Conservation (phyloP, 2,329 filamentous ascomycete species). For the Pyrenophora tritici-repentis region DNA sequence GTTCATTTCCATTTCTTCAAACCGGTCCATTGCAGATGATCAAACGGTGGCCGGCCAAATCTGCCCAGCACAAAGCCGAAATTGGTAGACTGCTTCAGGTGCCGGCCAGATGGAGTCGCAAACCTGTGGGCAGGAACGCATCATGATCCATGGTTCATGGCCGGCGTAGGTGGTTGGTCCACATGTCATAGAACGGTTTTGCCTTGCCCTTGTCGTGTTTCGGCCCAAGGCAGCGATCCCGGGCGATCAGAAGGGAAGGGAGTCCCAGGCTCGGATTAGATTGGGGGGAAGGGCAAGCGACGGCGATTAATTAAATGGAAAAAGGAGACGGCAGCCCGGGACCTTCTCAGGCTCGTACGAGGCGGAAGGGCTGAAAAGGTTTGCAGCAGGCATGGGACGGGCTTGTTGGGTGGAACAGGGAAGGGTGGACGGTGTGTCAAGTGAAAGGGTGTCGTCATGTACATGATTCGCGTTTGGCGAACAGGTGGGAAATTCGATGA, state of each 20-base stretch:
- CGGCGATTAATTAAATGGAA: not conserved
- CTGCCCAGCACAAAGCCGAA: conserved; percentile 13
- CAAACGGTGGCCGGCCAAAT: conserved; percentile 9
- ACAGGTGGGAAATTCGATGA: conserved; percentile 21
- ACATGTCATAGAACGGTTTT: conserved; percentile 20
- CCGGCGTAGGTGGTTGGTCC: conserved; percentile 14
- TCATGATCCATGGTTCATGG: conserved; percentile 22
- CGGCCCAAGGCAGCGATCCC: conserved; percentile 26
- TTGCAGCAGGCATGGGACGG: not conserved
- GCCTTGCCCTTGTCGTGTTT: conserved; percentile 14
- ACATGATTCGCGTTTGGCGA: conserved; percentile 28
- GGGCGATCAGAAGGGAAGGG: conserved; percentile 23
- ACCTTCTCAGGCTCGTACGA: not conserved
- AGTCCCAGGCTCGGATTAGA: not conserved
- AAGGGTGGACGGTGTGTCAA: conserved; percentile 15
- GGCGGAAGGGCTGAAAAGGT: not conserved
- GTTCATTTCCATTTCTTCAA: too few relatives aligned
- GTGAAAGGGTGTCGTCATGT: conserved; percentile 20
- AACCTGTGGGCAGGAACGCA: conserved; percentile 13
- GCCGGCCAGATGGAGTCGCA: conserved; percentile 13
- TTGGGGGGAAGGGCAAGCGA: not conserved
- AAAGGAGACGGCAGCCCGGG: not conserved
- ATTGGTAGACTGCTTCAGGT: conserved; percentile 23
- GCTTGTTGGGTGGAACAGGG: conserved; percentile 2
- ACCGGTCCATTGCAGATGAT: too few relatives aligned